Conservation (phyloP, 2,329 filamentous ascomycete species). For the Hymenoscyphus salicellus region DNA sequence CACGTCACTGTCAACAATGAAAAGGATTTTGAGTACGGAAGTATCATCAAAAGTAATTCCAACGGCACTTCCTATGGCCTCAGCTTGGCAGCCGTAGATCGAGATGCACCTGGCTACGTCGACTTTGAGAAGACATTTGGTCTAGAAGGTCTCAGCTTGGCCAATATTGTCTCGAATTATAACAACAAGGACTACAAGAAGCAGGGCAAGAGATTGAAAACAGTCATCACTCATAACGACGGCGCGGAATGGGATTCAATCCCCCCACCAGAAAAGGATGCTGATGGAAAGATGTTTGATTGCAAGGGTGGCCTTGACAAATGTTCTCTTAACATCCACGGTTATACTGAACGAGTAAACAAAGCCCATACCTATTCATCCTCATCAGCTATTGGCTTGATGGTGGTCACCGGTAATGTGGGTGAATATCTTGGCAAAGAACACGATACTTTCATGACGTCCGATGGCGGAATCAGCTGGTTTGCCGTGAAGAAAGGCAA, state of each 20-base stretch:
- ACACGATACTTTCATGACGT: slow-evolving; percentile 85
- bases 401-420: slow-evolving; percentile 91
- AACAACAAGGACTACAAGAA: slow-evolving; percentile 54
- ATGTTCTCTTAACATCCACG: slow-evolving; percentile 89
- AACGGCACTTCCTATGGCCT: slow-evolving; percentile 95
- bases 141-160: slow-evolving; percentile 83
- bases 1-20: slow-evolving; percentile 78
- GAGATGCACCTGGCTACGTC: slow-evolving; percentile 72
- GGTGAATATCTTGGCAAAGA: slow-evolving; percentile 55
- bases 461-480: slow-evolving; percentile 89
- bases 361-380: slow-evolving; percentile 84
- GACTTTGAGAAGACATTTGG: slow-evolving; percentile 96
- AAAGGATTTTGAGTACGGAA: slow-evolving; percentile 68
- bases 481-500: slow-evolving; percentile 78
- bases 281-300: slow-evolving; percentile 66
- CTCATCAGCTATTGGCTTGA: slow-evolving; percentile 79
- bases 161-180: slow-evolving; percentile 79
- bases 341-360: slow-evolving; percentile 87
- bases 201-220: slow-evolving; percentile 75
- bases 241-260: slow-evolving; percentile 82
- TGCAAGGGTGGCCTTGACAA: slow-evolving; percentile 64
- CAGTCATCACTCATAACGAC: slow-evolving; percentile 94
- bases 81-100: slow-evolving; percentile 77
- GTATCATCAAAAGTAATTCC: slow-evolving; percentile 96
- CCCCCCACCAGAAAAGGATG: slow-evolving; percentile 66